These are phyloP conservation scores for Oryza officinalis DNA, from an alignment of 176 grass and related monocot species.

Conservation along the genomic window DNA sequence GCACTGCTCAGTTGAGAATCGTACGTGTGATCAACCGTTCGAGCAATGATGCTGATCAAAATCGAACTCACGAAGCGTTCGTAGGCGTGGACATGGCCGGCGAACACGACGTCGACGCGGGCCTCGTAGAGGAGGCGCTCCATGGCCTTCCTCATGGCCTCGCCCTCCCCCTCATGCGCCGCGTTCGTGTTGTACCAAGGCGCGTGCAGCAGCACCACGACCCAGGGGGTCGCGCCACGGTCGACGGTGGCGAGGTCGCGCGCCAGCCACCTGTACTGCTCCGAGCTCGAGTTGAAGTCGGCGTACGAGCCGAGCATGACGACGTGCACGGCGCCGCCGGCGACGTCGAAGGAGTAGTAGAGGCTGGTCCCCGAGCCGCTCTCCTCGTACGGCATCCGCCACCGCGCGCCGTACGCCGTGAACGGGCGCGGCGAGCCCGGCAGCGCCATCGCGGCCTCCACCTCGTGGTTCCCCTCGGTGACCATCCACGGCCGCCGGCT, in stretches of 20 bases:
- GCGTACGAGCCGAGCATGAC: constrained; percentile 82
- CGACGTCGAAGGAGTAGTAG: constrained; percentile 86
- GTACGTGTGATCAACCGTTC: neutral
- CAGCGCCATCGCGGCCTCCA: constrained; percentile 48
- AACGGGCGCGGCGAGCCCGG: constrained; percentile 48
- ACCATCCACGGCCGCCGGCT: constrained; percentile 89
- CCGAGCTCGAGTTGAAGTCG: constrained; percentile 47
- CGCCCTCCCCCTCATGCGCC: constrained; percentile 78
- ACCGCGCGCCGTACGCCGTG: constrained; percentile 62
- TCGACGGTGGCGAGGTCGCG: constrained; percentile 72
- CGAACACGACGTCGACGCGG: constrained; percentile 78
- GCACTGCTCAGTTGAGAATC: neutral
- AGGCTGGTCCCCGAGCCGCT: constrained; percentile 78
- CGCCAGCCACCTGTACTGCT: constrained; percentile 79
- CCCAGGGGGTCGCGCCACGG: constrained; percentile 64
- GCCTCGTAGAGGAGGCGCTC: constrained; percentile 66
- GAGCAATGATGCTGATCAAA: too few relatives aligned
- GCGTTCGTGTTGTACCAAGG: constrained; percentile 96
- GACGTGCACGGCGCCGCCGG: constrained; percentile 64
- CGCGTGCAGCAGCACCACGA: constrained; percentile 68
- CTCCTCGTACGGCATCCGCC: constrained; percentile 82
- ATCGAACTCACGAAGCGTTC: constrained; percentile 82
- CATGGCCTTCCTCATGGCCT: constrained; percentile 79
- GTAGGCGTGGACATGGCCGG: constrained; percentile 89
- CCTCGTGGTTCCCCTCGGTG: constrained; percentile 88